phyloP scores from a whole-genome alignment of 495 filamentous ascomycete genomes.

The Penicillium simplicissimum region DNA sequence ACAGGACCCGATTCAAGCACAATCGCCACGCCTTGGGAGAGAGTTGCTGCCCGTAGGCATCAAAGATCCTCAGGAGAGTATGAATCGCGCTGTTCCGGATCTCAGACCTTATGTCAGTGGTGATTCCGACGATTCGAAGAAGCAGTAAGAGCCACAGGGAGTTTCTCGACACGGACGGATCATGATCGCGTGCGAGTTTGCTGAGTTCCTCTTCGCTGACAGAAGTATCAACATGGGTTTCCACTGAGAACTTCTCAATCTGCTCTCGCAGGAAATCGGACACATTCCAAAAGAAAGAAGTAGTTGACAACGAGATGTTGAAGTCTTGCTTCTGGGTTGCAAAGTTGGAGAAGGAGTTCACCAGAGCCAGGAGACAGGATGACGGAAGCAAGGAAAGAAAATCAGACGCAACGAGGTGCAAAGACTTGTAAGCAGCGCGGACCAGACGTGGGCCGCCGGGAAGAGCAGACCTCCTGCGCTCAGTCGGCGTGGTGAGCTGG shows the following conservation, averaged over 20 bases:
- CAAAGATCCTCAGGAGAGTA: slow-evolving; percentile 86
- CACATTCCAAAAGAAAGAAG: slow-evolving; percentile 92
- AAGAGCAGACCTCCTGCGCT: slow-evolving; percentile 31
- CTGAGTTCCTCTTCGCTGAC: slow-evolving; percentile 45
- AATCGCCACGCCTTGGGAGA: slow-evolving; percentile 78
- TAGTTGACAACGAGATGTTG: slow-evolving; percentile 91
- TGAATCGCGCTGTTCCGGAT: slow-evolving; percentile 90
- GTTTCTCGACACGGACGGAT: slow-evolving; percentile 44
- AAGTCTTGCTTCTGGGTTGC: slow-evolving; percentile 85
- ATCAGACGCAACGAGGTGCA: slow-evolving; percentile 93
- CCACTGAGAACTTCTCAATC: slow-evolving; percentile 48
- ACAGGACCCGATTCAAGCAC: slow-evolving; percentile 77
- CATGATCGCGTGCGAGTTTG: slow-evolving; percentile 33
- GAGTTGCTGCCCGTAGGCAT: slow-evolving; percentile 82
- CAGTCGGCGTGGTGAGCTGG: slow-evolving; percentile 12
- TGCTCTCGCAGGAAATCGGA: slow-evolving; percentile 75
- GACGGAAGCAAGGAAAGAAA: slow-evolving; percentile 80
- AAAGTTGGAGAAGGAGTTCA: slow-evolving; percentile 87
- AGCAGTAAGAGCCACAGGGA: slow-evolving; percentile 85
- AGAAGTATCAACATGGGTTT: slow-evolving; percentile 39
- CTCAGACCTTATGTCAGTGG: slow-evolving; percentile 76
- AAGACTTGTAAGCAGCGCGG: slow-evolving; percentile 78
- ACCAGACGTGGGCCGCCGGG: slow-evolving; percentile 73
- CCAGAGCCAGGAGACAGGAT: slow-evolving; percentile 74
- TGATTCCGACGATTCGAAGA: slow-evolving; percentile 72